Conservation (phyloP, 2,329 filamentous ascomycete genomes). For the Talaromyces islandicus region DNA sequence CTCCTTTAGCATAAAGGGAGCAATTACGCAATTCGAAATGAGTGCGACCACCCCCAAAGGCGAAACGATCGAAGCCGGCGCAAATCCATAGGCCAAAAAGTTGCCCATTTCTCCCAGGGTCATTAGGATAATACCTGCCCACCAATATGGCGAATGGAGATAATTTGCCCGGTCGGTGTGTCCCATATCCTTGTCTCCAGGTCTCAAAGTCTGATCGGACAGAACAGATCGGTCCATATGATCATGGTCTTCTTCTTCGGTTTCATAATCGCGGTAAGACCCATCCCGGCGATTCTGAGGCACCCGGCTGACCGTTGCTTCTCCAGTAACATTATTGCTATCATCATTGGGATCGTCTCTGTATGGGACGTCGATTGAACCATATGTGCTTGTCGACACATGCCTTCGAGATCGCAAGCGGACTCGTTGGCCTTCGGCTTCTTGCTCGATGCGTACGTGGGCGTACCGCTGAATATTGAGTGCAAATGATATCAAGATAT, state of each 20-base stretch:
- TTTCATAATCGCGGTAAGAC: conserved; percentile 14
- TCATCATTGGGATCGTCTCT: conserved; percentile 11
- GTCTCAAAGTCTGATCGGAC: conserved; percentile 30
- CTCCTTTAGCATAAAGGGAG: conserved; percentile 89
- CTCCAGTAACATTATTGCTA: not conserved
- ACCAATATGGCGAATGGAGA: conserved; percentile 90
- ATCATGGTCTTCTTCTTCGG: conserved; percentile 24
- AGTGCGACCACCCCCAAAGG: conserved; percentile 94
- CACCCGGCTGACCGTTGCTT: conserved; percentile 1
- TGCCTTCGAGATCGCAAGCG: conserved; percentile 37
- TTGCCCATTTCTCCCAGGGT: conserved; percentile 90
- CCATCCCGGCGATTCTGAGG: not conserved
- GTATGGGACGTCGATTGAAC: conserved; percentile 27
- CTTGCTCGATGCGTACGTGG: conserved; percentile 74
- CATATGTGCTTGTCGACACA: conserved; percentile 33
- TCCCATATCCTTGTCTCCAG: conserved; percentile 16
- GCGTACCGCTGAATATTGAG: conserved; percentile 96
- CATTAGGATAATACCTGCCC: conserved; percentile 89
- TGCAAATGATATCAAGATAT: conserved; percentile 88
- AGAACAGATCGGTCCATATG: conserved; percentile 25
- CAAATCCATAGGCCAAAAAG: conserved; percentile 95
- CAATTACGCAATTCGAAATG: conserved; percentile 94
- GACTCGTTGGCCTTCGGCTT: conserved; percentile 53
- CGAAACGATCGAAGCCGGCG: conserved; percentile 93
- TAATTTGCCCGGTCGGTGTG: conserved; percentile 61